phyloP scores from a whole-genome alignment of 768 basidiomycete genomes.

The Russula sp. region DNA sequence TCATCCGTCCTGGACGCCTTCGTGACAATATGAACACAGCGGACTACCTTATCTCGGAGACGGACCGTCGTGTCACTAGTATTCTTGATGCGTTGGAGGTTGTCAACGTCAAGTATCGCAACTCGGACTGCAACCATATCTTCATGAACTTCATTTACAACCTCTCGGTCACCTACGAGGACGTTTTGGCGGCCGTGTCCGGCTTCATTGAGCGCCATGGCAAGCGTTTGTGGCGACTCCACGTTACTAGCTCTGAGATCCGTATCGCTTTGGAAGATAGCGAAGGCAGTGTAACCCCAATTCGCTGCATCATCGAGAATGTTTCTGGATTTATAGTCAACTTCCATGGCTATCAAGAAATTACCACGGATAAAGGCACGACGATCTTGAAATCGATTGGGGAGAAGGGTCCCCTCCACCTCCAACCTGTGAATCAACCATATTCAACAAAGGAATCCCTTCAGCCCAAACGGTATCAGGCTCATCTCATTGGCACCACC shows the following conservation, averaged over 20 bases:
- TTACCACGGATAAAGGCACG: conserved; percentile 90
- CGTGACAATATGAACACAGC: conserved; percentile 88
- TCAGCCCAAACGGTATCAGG: conserved; percentile 98
- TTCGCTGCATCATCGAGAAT: conserved; percentile 97
- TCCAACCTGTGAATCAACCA: conserved; percentile 87
- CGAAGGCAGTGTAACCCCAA: conserved; percentile 91
- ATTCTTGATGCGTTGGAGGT: conserved; percentile 94
- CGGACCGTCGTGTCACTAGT: conserved; percentile 90
- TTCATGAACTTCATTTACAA: conserved; percentile 99
- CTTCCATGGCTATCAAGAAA: conserved; percentile 97
- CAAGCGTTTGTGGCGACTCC: conserved; percentile 95
- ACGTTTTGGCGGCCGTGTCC: conserved; percentile 94
- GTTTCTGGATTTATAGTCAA: conserved; percentile 99
- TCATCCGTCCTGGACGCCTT: conserved; percentile 92
- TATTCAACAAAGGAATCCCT: conserved; percentile 98
- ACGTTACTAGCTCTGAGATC: conserved; percentile 97
- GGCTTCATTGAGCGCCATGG: conserved; percentile 99
- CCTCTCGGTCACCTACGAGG: conserved; percentile 90
- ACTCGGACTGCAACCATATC: conserved; percentile 96
- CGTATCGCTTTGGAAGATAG: conserved; percentile 90
- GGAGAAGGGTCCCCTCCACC: conserved; percentile 92
- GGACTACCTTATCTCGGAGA: conserved; percentile 98
- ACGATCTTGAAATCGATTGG: conserved; percentile 97
- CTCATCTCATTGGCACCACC: conserved; percentile 95
- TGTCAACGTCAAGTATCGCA: conserved; percentile 81